phyloP scores from a whole-genome alignment of 768 basidiomycete species.

The Termitomyces sp. region DNA sequence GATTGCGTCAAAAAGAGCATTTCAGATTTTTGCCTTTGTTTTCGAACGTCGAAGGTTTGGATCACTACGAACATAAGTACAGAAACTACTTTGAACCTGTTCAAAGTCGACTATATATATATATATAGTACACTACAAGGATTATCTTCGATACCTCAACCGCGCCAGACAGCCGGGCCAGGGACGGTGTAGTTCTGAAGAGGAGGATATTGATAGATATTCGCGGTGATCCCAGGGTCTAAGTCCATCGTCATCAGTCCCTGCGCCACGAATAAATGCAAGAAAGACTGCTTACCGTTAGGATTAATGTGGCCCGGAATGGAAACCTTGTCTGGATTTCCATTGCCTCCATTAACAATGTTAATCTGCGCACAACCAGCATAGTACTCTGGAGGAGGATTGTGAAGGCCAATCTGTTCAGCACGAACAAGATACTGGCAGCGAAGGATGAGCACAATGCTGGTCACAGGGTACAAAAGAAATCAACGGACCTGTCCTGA shows the following conservation, averaged over 20 bases:
- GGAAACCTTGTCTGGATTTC: slow-evolving; percentile 36
- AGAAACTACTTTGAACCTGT: background rate
- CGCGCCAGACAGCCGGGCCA: slow-evolving; percentile 22
- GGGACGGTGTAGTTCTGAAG: slow-evolving; percentile 30
- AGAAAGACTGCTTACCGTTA: slow-evolving; percentile 14
- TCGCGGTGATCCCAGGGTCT: slow-evolving; percentile 37
- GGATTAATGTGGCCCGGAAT: slow-evolving; percentile 39
- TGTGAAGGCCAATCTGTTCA: slow-evolving; percentile 41
- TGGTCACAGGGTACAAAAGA: too few relatives aligned
- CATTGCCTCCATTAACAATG: slow-evolving; percentile 36
- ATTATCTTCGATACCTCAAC: slow-evolving; percentile 6
- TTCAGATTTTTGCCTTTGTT: background rate
- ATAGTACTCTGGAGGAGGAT: slow-evolving; percentile 39
- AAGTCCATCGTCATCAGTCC: background rate
- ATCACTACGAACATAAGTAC: background rate
- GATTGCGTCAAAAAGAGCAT: too few relatives aligned
- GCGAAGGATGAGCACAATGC: background rate
- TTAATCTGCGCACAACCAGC: slow-evolving; percentile 41
- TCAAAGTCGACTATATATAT: background rate
- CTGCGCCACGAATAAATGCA: background rate
- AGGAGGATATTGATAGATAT: slow-evolving; percentile 35
- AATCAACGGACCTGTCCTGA: slow-evolving; percentile 25
- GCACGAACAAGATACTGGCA: slow-evolving; percentile 33
- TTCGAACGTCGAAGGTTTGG: background rate
- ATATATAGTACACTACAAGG: background rate